phyloP scores from a whole-genome alignment of 2,329 filamentous ascomycete species.

The Ophiosphaerella herpotricha region DNA sequence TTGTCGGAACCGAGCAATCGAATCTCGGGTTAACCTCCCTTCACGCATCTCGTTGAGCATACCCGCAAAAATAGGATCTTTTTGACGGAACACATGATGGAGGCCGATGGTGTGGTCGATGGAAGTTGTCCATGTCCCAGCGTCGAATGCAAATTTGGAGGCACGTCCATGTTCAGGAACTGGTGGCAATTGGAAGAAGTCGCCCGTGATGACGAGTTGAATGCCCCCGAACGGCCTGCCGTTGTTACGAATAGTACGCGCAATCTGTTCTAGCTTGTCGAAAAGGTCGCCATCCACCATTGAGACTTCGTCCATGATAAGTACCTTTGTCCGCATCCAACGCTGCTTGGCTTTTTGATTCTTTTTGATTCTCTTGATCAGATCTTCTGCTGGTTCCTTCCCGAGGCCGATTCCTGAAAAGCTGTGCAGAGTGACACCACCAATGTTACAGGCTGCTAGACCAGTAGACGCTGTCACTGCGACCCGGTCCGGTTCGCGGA shows the following conservation, averaged over 20 bases:
- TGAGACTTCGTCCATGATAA: conserved; percentile 93
- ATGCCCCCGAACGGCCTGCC: conserved; percentile 94
- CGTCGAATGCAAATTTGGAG: conserved; percentile 91
- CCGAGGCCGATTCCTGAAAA: conserved; percentile 95
- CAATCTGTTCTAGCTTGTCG: conserved; percentile 91
- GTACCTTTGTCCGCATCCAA: conserved; percentile 85
- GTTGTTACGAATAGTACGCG: conserved; percentile 83
- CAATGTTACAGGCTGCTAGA: conserved; percentile 94
- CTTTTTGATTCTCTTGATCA: conserved; percentile 88
- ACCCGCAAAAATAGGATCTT: conserved; percentile 82
- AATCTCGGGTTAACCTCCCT: conserved; percentile 76
- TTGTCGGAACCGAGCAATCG: conserved; percentile 74
- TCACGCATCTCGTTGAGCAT: conserved; percentile 99
- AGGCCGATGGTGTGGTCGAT: conserved; percentile 96
- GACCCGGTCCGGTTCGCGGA: conserved; percentile 77
- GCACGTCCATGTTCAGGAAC: conserved; percentile 78
- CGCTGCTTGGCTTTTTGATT: conserved; percentile 86
- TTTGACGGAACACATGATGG: conserved; percentile 95
- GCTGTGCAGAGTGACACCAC: conserved; percentile 92
- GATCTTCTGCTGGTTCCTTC: conserved; percentile 78
- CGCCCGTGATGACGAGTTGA: conserved; percentile 91
- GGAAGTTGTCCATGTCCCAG: conserved; percentile 85
- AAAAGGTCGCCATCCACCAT: conserved; percentile 99
- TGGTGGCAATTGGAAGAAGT: conserved; percentile 96
- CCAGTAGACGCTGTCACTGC: conserved; percentile 96